Evolutionary conservation across 2,329 filamentous ascomycete genomes (phyloP), one percentile per base, ranked within the genome.

Genomic region (Myriosclerotinia duriaeana): DNA sequence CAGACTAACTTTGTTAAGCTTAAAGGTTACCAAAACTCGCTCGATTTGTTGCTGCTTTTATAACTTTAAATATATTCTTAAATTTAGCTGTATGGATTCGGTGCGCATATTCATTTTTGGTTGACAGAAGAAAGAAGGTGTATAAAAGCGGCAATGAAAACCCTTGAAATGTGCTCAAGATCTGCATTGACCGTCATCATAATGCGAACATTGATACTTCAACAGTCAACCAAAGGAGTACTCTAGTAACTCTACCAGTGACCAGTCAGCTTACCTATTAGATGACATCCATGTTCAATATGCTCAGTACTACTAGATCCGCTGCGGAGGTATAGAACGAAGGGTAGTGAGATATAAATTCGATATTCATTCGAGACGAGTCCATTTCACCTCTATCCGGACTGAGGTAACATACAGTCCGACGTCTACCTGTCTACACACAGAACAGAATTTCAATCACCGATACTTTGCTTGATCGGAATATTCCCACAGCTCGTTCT

Each of bases 1-100:
- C 64, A 65, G 54, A 61, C 64, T 65, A 65, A 53, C 52, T 26
- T 1, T 14, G n/a, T 48, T 17, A 0, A 9, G 30, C 3, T 42
- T 40, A 48, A 58, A 56, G n/a, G 6, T 14, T 30, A 15, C 26
- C 30, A 50, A 40, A 59, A 30, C 42, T 38, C 40, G 30, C 42
- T 40, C 30, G 14, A 12, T 0, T 6, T n/a, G 3, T 12, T 56
- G 62, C 62, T 48, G 42, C 62, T 65, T 58, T 59, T 20, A 50
- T 5, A 7, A 5, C 7, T 38, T 22, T 7, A 5, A 26, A 17
- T 22, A 1, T 38, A 12, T 50, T 38, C 7, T 26, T 20, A 38
- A n/a, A 5, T 3, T 22, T 3, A 22, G 3, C 11, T 12, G 20
- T 14, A 9, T 20, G 2, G 12, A 9, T 36, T 15, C 7, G 4